Conservation (phyloP, 768 basidiomycete genomes). For the Boletus edulis region DNA sequence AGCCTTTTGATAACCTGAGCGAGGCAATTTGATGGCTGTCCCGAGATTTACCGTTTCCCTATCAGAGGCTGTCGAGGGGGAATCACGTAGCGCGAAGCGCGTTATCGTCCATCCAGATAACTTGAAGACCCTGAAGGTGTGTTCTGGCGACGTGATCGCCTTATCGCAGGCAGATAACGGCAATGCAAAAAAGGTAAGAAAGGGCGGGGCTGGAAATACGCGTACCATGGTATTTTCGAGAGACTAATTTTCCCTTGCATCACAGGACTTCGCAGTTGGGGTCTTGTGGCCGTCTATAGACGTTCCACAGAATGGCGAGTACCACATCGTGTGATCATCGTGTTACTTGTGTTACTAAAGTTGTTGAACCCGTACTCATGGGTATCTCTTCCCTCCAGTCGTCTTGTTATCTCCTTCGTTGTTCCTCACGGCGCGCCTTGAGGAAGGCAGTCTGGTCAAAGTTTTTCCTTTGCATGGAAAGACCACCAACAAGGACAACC, state of each 20-base stretch:
- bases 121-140: constrained; percentile 58
- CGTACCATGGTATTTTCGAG: constrained; percentile 5
- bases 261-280: constrained; percentile 64
- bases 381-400: constrained; percentile 36
- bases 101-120: constrained; percentile 61
- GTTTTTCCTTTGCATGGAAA: constrained; percentile 48
- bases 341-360: constrained; percentile 9
- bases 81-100: constrained; percentile 56
- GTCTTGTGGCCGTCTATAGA: constrained; percentile 76
- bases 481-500: constrained; percentile 34
- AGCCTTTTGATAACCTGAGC: neutral
- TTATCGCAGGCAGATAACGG: constrained; percentile 42
- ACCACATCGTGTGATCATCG: constrained; percentile 1
- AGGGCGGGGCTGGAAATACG: constrained; percentile 9
- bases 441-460: constrained; percentile 45
- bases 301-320: constrained; percentile 56
- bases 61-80: constrained; percentile 33
- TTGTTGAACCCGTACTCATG: constrained; percentile 10
- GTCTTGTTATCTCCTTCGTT: constrained; percentile 55
- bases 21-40: constrained; percentile 11
- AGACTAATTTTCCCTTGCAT: constrained; percentile 16
- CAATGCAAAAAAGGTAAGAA: constrained; percentile 34
- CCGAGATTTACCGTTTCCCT: constrained; percentile 39
- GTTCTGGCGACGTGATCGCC: constrained; percentile 68
- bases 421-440: constrained; percentile 58